Base-by-base conservation (phyloP, 2,329 filamentous ascomycete species). In the Hypoxylon sp. region DNA sequence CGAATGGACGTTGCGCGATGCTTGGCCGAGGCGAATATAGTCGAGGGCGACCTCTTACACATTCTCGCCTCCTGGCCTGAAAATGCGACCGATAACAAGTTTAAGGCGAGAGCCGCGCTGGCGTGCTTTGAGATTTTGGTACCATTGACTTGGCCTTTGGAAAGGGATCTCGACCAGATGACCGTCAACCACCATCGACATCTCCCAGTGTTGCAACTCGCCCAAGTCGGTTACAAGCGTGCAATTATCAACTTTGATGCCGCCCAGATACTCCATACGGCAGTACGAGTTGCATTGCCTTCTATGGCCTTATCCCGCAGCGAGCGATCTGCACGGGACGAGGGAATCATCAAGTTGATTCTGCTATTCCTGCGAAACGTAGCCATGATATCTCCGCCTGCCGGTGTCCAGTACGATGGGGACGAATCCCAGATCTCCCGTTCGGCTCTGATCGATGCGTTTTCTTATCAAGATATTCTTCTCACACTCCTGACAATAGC, bases 1-100 rank as follows among this genome's bases (percentile, higher is more conserved):
- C 91, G 95, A 73, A 92, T 97, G 85, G 96, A 99, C 78, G 96
- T 99, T 66, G 95, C 95, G 68, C 88, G 96, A 81, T 98, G 94
- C 79, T 85, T 98, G 73, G 91, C 94, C 77, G 94, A 98, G 80
- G 92, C 94, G 49, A 98, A 98, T 77, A 81, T 99, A n/a, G 89
- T 98, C 63, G 91, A 91, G 77, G 93, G 93, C 56, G 96, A 99
- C 80, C 82, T 99, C 62, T 84, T 98, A 63, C 94, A 95, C 61
- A 98, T 99, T 71, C 85, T 99, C 22, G 91, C 93, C 8, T 84
- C 89, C 67, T 97, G 93, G 93, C 88, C 91, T 59, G 91, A 93
- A 71, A 90, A 89, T 70, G 88, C 87, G 2, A 88, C 88, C 66
- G 89, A 92, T 51, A 92, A 91, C 82, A 91, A 89, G 72, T 88